phyloP scores from a whole-genome alignment of 371 early-diverging fungal species.

The Mortierella sp. region DNA sequence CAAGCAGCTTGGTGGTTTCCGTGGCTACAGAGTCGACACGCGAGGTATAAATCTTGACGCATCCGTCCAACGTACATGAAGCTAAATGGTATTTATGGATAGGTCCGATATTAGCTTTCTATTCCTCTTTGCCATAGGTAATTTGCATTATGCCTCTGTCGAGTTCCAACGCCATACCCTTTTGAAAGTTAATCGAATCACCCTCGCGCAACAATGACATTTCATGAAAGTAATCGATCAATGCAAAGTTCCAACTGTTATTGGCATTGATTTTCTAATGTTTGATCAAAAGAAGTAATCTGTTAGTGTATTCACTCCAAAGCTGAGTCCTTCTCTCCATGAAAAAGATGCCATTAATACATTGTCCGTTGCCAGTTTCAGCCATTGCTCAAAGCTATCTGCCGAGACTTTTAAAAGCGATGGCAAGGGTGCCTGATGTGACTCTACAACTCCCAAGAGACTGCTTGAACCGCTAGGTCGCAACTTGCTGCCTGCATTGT shows the following conservation, averaged over 20 bases:
- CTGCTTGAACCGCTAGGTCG: conserved; percentile 49
- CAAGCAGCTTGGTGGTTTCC: conserved; percentile 94
- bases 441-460: conserved; percentile 46
- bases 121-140: not conserved
- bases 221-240: conserved; percentile 99
- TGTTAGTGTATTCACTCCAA: not conserved
- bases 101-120: not conserved
- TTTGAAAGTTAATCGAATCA: conserved; percentile 98
- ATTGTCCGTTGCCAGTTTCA: conserved; percentile 97
- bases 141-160: not conserved
- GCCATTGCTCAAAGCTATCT: conserved; percentile 93
- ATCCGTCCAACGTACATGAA: conserved; percentile 99
- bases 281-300: not conserved
- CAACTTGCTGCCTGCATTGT: conserved; percentile 30
- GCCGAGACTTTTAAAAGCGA: conserved; percentile 45
- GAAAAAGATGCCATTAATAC: conserved; percentile 58
- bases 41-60: conserved; percentile 98
- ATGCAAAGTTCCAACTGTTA: conserved; percentile 98
- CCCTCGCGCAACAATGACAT: conserved; percentile 95
- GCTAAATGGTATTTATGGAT: conserved; percentile 62
- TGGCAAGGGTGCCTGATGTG: conserved; percentile 38
- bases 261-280: conserved; percentile 95
- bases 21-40: conserved; percentile 98
- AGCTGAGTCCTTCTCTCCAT: not conserved
- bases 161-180: conserved; percentile 49